phyloP scores from a whole-genome alignment of 768 basidiomycete genomes.

The Suillus lakei region DNA sequence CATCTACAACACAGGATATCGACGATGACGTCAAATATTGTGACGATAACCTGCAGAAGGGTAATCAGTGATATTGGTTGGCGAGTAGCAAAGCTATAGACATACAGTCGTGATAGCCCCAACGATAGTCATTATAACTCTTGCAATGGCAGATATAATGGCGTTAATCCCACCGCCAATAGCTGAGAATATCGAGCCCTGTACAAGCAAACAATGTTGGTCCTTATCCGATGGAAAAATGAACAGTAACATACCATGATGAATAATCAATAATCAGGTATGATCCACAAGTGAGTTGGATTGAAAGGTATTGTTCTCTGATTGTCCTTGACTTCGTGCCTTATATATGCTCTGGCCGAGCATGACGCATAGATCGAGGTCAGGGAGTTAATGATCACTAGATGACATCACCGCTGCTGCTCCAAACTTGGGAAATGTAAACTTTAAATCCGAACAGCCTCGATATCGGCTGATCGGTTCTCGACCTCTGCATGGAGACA shows the following conservation, averaged over 20 bases:
- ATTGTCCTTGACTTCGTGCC: neutral
- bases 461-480: too few species aligned
- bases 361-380: slow-evolving; percentile 2
- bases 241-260: neutral
- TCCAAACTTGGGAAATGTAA: neutral
- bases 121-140: slow-evolving; percentile 64
- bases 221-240: too few species aligned
- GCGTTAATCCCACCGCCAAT: slow-evolving; percentile 65
- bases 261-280: neutral
- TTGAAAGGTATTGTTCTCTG: neutral
- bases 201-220: neutral
- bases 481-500: too few species aligned
- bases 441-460: neutral
- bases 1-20: slow-evolving; percentile 15
- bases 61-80: too few species aligned
- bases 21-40: slow-evolving; percentile 53
- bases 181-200: slow-evolving; percentile 70
- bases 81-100: slow-evolving; percentile 10
- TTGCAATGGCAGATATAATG: slow-evolving; percentile 64
- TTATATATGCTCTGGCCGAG: neutral
- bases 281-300: neutral
- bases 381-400: neutral
- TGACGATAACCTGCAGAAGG: slow-evolving; percentile 57
- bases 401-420: neutral
- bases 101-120: slow-evolving; percentile 61